Conservation (phyloP, 192 early-diverging fungal genomes). For the Pilaira anomala region DNA sequence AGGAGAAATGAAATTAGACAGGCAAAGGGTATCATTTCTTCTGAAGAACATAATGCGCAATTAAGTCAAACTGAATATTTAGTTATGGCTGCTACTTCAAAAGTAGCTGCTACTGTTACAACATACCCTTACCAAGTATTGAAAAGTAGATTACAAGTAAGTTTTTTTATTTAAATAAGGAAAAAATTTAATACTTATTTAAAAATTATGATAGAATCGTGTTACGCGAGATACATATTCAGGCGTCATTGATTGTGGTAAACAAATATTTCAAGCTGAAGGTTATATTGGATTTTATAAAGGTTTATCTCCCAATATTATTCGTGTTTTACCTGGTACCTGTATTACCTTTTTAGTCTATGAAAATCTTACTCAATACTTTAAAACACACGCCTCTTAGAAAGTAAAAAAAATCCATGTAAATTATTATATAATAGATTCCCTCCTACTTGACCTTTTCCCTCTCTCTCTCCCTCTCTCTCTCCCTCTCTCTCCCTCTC, state of each 20-base stretch:
- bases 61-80: slow-evolving; percentile 71
- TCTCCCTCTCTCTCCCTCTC: too few species aligned
- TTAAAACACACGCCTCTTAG: slow-evolving; percentile 28
- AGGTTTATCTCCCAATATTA: slow-evolving; percentile 81
- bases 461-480: too few species aligned
- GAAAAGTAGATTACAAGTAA: slow-evolving; percentile 78
- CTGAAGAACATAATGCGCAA: slow-evolving; percentile 20
- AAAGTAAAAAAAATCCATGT: background rate
- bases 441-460: too few species aligned
- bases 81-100: slow-evolving; percentile 82
- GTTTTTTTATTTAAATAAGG: background rate
- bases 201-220: slow-evolving; percentile 27
- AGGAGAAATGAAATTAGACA: slow-evolving; percentile 44
- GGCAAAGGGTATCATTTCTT: slow-evolving; percentile 24
- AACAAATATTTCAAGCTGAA: slow-evolving; percentile 71
- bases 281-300: slow-evolving; percentile 87
- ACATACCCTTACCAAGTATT: slow-evolving; percentile 96
- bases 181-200: background rate
- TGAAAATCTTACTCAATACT: slow-evolving; percentile 63
- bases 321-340: slow-evolving; percentile 91
- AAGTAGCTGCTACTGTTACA: slow-evolving; percentile 77
- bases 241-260: slow-evolving; percentile 68
- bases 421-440: too few species aligned
- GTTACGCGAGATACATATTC: slow-evolving; percentile 56
- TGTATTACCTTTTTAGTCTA: slow-evolving; percentile 96